Evolutionary conservation across 805 yeast genomes (phyloP), one percentile per base, ranked within the genome.

Genomic region (Wickerhamiella sorbophila): DNA sequence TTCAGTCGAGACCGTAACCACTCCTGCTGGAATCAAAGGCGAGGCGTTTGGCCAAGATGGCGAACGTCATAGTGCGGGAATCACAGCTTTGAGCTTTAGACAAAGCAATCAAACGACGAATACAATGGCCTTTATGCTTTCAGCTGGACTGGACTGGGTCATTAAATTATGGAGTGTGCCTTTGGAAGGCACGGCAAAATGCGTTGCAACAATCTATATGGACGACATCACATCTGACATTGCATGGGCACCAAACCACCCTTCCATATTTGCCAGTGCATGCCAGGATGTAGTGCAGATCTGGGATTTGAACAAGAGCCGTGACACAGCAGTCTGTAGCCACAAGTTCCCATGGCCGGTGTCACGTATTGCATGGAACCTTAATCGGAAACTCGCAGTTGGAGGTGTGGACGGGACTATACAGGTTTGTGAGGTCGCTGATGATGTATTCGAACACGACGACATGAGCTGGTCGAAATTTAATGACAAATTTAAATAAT

Each of bases 141-240:
- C 57, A 9, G 44, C 58, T 17, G 55, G 65, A 4, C 47, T 59
- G 14, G 70, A 65, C 48, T 64, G 67, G 64, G 46, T 59, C 3
- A 51, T 65, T 19, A 51, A 52, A 33, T 47, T 65, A 10, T 63
- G 67, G 67, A 42, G 46, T 24, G 41, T 49, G 14, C 22, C 21
- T 29, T 21, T 34, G 17, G 38, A 36, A 14, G 31, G 10, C 31
- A 4, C 19, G 19, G 20, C 16, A 38, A 19, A 31, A 32, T 21
- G 32, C 38, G 42, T 17, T 22, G 29, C 51, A 26, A 52, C 50
- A 19, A 43, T 62, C 14, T 26, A 40, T 19, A 46, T 52, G 8
- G 51, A 53, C n/a, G 62, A 56, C 33, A 50, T 53, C 2, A 59
- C 63, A 4, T 57, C 56, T 45, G 67, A 62, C 42, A 58, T 58